Evolutionary conservation across 345 rosid species (phyloP).

Genomic region (Physaria fendleri): DNA sequence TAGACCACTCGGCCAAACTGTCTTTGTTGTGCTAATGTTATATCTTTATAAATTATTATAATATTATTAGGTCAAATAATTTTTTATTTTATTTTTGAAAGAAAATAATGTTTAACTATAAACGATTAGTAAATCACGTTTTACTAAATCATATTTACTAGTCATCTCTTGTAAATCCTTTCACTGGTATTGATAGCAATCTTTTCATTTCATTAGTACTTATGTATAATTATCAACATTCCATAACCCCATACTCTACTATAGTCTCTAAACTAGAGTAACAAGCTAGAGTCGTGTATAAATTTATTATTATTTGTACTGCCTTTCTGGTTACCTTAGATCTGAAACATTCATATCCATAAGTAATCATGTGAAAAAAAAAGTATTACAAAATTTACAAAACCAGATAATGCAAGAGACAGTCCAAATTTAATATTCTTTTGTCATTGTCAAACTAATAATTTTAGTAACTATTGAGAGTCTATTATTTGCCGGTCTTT

Average conservation of each 20-base stretch:
- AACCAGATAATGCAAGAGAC: slow-evolving; percentile 22
- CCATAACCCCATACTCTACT: background rate
- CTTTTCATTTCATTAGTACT: background rate
- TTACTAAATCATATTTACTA: background rate
- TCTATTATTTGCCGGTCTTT: slow-evolving; percentile 3
- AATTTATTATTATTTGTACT: background rate
- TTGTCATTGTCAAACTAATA: slow-evolving; percentile 2
- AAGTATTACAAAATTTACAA: background rate
- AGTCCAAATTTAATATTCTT: slow-evolving; percentile 8
- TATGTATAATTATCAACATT: too few species aligned
- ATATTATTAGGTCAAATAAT: too few species aligned
- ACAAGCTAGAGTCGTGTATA: slow-evolving; percentile 5
- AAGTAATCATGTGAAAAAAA: background rate
- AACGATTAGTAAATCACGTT: too few species aligned
- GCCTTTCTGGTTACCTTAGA: background rate
- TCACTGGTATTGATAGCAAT: background rate
- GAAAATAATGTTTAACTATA: too few species aligned
- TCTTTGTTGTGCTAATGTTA: too few species aligned
- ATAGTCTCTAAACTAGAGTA: background rate
- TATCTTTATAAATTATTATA: too few species aligned
- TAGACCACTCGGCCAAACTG: too few species aligned
- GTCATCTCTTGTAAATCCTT: background rate
- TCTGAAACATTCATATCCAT: slow-evolving; percentile 18
- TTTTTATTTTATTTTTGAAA: too few species aligned
- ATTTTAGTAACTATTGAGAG: background rate